Conservation (phyloP, 2,329 filamentous ascomycete genomes). For the Trichophyton verrucosum region DNA sequence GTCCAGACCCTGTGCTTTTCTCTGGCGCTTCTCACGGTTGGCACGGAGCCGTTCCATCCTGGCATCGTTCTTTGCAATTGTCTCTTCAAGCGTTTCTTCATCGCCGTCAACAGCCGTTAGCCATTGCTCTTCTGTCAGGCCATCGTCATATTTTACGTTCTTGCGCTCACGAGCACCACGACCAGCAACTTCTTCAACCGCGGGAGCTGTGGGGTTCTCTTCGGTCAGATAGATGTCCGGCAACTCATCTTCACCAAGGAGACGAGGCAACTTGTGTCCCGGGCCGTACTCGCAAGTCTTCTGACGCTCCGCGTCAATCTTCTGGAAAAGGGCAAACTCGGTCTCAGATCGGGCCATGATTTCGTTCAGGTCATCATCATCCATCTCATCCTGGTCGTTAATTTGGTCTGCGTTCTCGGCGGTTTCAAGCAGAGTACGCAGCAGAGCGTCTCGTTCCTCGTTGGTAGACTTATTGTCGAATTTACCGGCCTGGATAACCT, state of each 20-base stretch:
- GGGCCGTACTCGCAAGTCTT: conserved; percentile 60
- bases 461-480: conserved; percentile 99
- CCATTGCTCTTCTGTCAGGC: conserved; percentile 97
- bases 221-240: conserved; percentile 91
- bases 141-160: conserved; percentile 89
- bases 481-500: conserved; percentile 97
- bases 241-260: conserved; percentile 77
- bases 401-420: conserved; percentile 55
- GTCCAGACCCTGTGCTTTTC: conserved; percentile 38
- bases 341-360: conserved; percentile 80
- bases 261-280: conserved; percentile 55
- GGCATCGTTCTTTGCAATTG: conserved; percentile 78
- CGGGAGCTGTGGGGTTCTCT: conserved; percentile 66
- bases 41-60: conserved; percentile 65
- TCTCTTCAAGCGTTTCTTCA: conserved; percentile 85
- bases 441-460: conserved; percentile 92
- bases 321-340: conserved; percentile 65
- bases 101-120: conserved; percentile 95
- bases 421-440: conserved; percentile 82
- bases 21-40: conserved; percentile 56
- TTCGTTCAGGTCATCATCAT: conserved; percentile 92
- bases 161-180: conserved; percentile 92
- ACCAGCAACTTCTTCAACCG: conserved; percentile 64
- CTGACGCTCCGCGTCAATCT: conserved; percentile 64
- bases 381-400: conserved; percentile 91